Conservation (phyloP, 495 filamentous ascomycete genomes). For the Amphirosellinia nigrospora region DNA sequence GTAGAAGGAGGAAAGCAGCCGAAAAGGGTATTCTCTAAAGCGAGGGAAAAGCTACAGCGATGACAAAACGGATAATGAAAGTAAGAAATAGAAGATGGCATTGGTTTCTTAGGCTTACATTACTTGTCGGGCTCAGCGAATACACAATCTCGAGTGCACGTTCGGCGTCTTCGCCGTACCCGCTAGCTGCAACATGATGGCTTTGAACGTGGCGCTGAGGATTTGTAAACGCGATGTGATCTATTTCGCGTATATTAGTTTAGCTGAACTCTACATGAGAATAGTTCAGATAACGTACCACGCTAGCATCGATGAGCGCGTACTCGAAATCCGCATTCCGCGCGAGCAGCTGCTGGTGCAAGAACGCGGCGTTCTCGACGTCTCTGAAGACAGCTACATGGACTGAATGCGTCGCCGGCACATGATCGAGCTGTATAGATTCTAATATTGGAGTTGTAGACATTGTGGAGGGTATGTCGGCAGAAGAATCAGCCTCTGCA, state of each 20-base stretch:
- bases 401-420: constrained; percentile 67
- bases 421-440: constrained; percentile 71
- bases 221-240: constrained; percentile 69
- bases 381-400: constrained; percentile 76
- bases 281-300: constrained; percentile 24
- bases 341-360: constrained; percentile 79
- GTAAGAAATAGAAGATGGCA: constrained; percentile 28
- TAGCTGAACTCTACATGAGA: constrained; percentile 41
- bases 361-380: constrained; percentile 74
- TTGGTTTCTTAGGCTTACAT: constrained; percentile 56
- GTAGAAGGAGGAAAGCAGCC: background rate
- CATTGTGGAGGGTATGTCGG: background rate
- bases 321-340: constrained; percentile 88
- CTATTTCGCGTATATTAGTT: constrained; percentile 38
- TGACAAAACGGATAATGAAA: constrained; percentile 1
- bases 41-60: constrained; percentile 12
- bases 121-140: constrained; percentile 81
- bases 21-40: constrained; percentile 17
- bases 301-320: constrained; percentile 82
- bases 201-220: constrained; percentile 78
- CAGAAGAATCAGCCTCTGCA: background rate
- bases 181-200: constrained; percentile 67
- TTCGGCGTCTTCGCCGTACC: constrained; percentile 77
- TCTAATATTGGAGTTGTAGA: constrained; percentile 36
- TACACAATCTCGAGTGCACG: constrained; percentile 91